phyloP scores from a whole-genome alignment of 2,329 filamentous ascomycete genomes.

The Alternaria ethzedia region DNA sequence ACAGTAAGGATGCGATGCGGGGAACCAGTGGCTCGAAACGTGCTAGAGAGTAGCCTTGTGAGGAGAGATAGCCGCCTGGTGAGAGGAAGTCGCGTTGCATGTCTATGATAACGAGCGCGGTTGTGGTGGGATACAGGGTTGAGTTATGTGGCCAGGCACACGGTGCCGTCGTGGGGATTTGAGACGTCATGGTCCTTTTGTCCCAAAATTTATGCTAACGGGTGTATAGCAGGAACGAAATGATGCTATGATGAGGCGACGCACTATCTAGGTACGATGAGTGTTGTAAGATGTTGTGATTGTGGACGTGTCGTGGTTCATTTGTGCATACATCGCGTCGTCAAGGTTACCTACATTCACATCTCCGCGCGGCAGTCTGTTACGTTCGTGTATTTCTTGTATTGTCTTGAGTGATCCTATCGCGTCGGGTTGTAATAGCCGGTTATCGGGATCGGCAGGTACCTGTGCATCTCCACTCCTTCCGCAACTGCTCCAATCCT shows the following conservation, averaged over 20 bases:
- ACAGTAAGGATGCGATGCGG: constrained; percentile 50
- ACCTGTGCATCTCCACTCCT: background rate
- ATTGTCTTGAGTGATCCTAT: background rate
- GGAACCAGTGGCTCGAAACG: constrained; percentile 55
- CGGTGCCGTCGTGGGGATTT: constrained; percentile 36
- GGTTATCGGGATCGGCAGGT: background rate
- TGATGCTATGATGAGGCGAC: background rate
- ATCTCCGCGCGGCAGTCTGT: background rate
- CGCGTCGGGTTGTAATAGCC: background rate
- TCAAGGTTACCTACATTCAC: background rate
- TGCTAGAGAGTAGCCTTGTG: constrained; percentile 55
- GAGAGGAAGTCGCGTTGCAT: constrained; percentile 63
- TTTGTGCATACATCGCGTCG: background rate
- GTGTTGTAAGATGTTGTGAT: background rate
- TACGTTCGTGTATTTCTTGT: background rate
- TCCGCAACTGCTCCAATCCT: background rate
- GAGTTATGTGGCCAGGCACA: constrained; percentile 53
- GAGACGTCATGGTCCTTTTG: constrained; percentile 10
- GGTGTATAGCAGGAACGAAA: background rate
- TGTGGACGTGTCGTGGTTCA: accelerated
- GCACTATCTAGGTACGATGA: background rate
- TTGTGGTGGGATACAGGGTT: constrained; percentile 50
- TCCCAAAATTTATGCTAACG: background rate
- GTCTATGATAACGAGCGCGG: constrained; percentile 62
- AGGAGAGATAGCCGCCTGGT: constrained; percentile 57